Evolutionary conservation across 169 alveolate species (phyloP).

Genomic region (Plasmodium coatneyi): DNA sequence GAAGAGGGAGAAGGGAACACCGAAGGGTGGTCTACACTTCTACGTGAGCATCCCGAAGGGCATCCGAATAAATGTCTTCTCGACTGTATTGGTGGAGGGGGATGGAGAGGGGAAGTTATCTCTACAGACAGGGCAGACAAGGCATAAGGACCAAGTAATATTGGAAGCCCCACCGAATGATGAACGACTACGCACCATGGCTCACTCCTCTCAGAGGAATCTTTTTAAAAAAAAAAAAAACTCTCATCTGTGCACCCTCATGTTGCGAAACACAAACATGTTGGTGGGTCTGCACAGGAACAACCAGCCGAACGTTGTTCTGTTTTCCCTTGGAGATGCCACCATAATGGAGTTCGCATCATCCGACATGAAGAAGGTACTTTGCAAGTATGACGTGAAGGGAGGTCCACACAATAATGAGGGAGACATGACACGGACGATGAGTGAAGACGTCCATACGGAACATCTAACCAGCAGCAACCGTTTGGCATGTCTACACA

Average conservation of each 20-base stretch:
- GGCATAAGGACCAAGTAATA: not conserved
- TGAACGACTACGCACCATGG: not conserved
- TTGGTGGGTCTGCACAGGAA: not conserved
- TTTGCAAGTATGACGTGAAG: constrained; percentile 9
- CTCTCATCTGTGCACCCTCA: constrained; percentile 33
- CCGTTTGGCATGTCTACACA: not conserved
- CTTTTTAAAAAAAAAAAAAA: constrained; percentile 24
- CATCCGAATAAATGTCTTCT: constrained; percentile 10
- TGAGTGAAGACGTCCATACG: not conserved
- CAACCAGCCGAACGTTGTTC: not conserved
- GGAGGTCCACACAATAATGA: not conserved
- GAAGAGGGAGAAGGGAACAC: not conserved
- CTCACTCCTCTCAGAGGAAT: not conserved
- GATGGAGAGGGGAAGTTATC: not conserved
- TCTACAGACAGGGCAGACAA: not conserved
- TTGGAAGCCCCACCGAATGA: not conserved
- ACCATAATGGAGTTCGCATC: constrained; percentile 14
- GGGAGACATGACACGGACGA: not conserved
- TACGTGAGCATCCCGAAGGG: constrained; percentile 5
- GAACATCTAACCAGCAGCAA: not conserved
- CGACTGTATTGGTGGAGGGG: not conserved
- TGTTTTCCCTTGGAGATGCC: not conserved
- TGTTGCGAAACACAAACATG: not conserved
- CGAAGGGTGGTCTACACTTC: not conserved
- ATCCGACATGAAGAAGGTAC: not conserved